Base-by-base conservation (phyloP, 192 early-diverging fungal species). In the Entomortierella lignicola region DNA sequence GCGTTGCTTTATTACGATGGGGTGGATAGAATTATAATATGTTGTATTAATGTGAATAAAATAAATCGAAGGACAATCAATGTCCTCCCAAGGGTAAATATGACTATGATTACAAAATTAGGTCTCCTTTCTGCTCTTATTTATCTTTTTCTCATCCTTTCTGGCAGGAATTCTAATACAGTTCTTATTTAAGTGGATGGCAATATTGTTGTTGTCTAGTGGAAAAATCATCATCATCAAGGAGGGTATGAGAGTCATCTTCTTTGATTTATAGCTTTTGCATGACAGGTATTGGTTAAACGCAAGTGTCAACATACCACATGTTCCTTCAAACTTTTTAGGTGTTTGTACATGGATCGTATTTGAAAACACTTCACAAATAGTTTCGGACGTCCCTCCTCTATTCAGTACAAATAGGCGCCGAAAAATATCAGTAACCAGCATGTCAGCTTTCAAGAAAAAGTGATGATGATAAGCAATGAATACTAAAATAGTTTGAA, bases 301-400 rank as follows among this genome's bases (percentile, higher is more conserved):
- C 29, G 27, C 8, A 18, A 51, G n/a, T n/a, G 32, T 54, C 31
- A 7, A 31, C 61, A 39, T 72, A 72, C 70, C 70, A 44, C 70
- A 72, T 8, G 70, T 72, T 44, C 70, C 70, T 52, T 72, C 70
- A 8, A 72, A 72, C 30, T 63, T 63, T 44, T 72, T 72, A 29
- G 70, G 70, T 41, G 70, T 72, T 34, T 72, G 70, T 1, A 72
- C 70, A 57, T 72, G 70, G 11, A 72, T 72, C 7, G 70, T 72
- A 39, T 72, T 64, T 15, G 70, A 63, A 42, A 72, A 72, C 0
- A 64, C 61, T 23, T 72, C 25, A 17, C 70, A 72, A 4, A 72
- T 72, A 6, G 55, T 60, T 25, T 53, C 26, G 31, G 70, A 63
- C 15, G 4, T 63, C 26, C 70, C 70, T 13, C 61, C 61, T 27